phyloP scores from a whole-genome alignment of 768 basidiomycete species.

The Kwoniella bestiolae region DNA sequence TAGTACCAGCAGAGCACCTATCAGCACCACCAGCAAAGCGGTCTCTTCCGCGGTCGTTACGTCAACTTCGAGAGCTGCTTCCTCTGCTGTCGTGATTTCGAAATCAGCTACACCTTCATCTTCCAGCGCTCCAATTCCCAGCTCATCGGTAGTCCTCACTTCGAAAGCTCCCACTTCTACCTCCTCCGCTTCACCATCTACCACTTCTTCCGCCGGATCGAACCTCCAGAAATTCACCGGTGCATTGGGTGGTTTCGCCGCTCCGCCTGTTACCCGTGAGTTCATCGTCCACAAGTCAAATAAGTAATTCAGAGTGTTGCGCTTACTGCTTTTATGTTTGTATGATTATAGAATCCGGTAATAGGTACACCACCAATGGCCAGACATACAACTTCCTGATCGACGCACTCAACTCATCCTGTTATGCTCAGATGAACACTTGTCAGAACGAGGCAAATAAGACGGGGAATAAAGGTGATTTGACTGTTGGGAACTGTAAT shows the following conservation, averaged over 20 bases:
- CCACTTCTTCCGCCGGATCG: constrained; percentile 1
- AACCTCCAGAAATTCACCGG: constrained; percentile 34
- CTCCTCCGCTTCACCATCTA: constrained; percentile 5
- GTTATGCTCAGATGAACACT: constrained; percentile 35
- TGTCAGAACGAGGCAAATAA: constrained; percentile 33
- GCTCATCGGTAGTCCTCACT: too few relatives aligned
- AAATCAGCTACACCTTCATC: not conserved
- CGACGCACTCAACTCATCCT: constrained; percentile 30
- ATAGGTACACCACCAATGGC: constrained; percentile 11
- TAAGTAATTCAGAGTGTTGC: too few relatives aligned
- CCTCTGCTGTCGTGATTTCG: not conserved
- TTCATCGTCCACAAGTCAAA: too few relatives aligned
- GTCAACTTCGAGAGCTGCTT: not conserved
- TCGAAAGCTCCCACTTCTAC: not conserved
- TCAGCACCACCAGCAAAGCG: not conserved
- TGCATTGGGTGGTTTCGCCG: constrained; percentile 30
- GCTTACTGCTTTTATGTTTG: not conserved
- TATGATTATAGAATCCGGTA: constrained; percentile 18
- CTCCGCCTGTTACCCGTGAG: constrained; percentile 36
- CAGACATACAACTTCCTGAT: constrained; percentile 32
- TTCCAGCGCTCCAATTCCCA: constrained; percentile 3
- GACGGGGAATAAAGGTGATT: constrained; percentile 23
- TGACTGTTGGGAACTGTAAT: constrained; percentile 34
- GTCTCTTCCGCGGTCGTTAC: not conserved
- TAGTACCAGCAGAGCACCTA: not conserved